These are phyloP conservation scores for Plasmodium falciparum DNA, from an alignment of 169 alveolate genomes.

Conservation along the genomic window DNA sequence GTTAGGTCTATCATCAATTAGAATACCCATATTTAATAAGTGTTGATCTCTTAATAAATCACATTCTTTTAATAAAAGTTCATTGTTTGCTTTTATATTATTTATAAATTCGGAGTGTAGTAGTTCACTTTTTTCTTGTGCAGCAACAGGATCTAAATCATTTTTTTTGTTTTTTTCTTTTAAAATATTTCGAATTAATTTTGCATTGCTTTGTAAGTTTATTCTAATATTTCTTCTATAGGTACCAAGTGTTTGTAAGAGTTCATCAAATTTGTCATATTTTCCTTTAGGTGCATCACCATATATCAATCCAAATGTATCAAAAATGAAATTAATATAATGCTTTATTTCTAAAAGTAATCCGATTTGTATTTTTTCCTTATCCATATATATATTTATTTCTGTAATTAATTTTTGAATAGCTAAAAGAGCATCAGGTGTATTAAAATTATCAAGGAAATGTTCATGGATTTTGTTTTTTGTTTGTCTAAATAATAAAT, in stretches of 20 bases:
- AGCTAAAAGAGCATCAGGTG: constrained; percentile 89
- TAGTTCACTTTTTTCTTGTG: constrained; percentile 70
- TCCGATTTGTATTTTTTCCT: constrained; percentile 70
- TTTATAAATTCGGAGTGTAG: constrained; percentile 75
- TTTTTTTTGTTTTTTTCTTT: constrained; percentile 76
- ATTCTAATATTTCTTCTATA: constrained; percentile 77
- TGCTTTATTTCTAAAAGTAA: constrained; percentile 74
- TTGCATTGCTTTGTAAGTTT: constrained; percentile 71
- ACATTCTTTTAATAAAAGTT: constrained; percentile 86
- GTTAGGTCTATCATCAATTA: constrained; percentile 94
- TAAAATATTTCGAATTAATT: constrained; percentile 78
- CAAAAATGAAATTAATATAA: constrained; percentile 79
- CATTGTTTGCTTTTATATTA: constrained; percentile 73
- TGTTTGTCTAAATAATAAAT: constrained; percentile 71
- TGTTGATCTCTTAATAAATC: constrained; percentile 95
- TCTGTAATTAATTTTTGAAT: constrained; percentile 83
- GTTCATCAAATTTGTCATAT: constrained; percentile 49
- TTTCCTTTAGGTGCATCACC: constrained; percentile 76
- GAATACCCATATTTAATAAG: constrained; percentile 91
- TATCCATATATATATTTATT: constrained; percentile 82
- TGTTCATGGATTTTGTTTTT: constrained; percentile 68
- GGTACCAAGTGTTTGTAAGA: constrained; percentile 77
- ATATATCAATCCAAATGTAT: constrained; percentile 81
- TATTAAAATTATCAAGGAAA: constrained; percentile 87
- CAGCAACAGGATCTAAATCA: constrained; percentile 74